Evolutionary conservation across 116 monocot species (phyloP), one percentile per base, ranked within the genome.

Genomic region (Trichopus zeylanicus): DNA sequence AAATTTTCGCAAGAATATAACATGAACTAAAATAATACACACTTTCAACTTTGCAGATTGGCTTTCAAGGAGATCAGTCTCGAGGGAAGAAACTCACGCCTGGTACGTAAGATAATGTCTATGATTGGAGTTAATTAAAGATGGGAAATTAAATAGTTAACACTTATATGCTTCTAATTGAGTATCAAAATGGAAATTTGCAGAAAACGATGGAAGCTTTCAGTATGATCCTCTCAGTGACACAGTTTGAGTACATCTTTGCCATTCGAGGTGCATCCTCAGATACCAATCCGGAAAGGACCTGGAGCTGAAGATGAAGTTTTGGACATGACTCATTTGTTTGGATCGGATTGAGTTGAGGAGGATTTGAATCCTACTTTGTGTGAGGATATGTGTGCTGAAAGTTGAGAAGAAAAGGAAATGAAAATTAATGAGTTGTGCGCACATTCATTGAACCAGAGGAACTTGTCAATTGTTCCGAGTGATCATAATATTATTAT

Each of bases 141-240:
- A 31, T n/a, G 5, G 6, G 19, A 56, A 24, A 48, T 20, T 29
- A 5, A 0, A 18, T 37, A 3, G 18, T 53, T 7, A 8, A 31
- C 28, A 25, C 22, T 56, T 26, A 22, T 16, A 3, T 6, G n/a
- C 55, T 4, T 18, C 5, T 21, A 42, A 60, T 29, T 28, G 35
- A 34, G 5, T 28, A 53, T 26, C n/a, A 18, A 25, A 27, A 15
- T 15, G 42, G 8, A n/a, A 10, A 13, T 67, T 70, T 61, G 53
- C 78, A 82, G 82, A 70, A 60, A 60, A 78, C 74, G 26, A 82
- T 78, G 82, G 82, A 82, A 52, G 74, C 82, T 7, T 82, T 82
- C 57, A 46, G 46, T 21, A 82, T 82, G 53, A 73, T 82, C 28
- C 82, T 82, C 29, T 70, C 82, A 11, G 77, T 22, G 13, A 78